Evolutionary conservation across 352 stramenopile genomes (phyloP), one percentile per base, ranked within the genome.

Genomic region (Pilasporangium apinafurcum): DNA sequence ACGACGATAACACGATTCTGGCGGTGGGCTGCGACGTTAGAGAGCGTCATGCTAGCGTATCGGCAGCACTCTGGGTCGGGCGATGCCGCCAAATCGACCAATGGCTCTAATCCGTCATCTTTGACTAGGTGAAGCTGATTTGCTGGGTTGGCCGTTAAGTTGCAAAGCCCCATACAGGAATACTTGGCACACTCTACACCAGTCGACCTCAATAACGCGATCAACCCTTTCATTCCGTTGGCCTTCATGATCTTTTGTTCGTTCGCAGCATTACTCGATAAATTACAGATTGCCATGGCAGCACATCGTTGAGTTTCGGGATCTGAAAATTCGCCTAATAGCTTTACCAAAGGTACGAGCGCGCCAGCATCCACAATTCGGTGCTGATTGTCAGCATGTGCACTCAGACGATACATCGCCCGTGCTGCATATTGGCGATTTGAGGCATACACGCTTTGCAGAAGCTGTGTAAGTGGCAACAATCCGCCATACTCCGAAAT

Each of bases 111-210:
- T 12, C 74, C 83, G 17, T 87, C 69, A 44, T 92, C 67, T 37
- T 87, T 65, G 12, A 96, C 83, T 25, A 98, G 68, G 37, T 92
- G 73, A 12, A 88, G 44, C 48, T 98, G 88, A 57, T 98, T 98
- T 4, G 71, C 78, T 7, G 75, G 68, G 48, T 94, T 92, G 5
- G 83, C 92, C 9, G 86, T 95, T 48, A 98, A 60, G 61, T 98
- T 98, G 42, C 92, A 98, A 13, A 98, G 53, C 17, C 94, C 76
- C 93, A 98, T 98, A 22, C 81, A 89, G 16, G 88, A 72, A 52
- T 90, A 97, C 42, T 95, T 91, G 26, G 68, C 59, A 39, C 71
- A 84, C 43, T 93, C 83, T 28, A 54, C 38, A 28, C 48, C 77
- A 3, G 60, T 21, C 0, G 67, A 76, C 7, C 50, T 56, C 18